Conservation (phyloP, 768 basidiomycete genomes). For the Tricholoma furcatifolium region DNA sequence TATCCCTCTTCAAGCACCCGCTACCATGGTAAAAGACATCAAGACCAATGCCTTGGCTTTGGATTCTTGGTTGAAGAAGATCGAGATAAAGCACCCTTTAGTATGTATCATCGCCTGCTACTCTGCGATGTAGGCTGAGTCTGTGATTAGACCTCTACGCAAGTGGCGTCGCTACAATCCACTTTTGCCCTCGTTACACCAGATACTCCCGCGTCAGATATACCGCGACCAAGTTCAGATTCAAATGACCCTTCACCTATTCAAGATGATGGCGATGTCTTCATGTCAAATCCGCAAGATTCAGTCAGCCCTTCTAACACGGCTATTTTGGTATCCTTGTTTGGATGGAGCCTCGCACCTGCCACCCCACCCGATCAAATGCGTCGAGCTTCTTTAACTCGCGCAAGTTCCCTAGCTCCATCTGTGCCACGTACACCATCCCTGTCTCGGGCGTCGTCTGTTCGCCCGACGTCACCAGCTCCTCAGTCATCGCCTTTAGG, state of each 20-base stretch:
- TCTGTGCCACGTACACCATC: conserved; percentile 35
- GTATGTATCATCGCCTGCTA: conserved; percentile 38
- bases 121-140: not conserved
- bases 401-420: conserved; percentile 28
- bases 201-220: conserved; percentile 26
- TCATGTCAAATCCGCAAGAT: conserved; percentile 15
- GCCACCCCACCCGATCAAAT: conserved; percentile 28
- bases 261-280: conserved; percentile 14
- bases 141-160: conserved; percentile 48
- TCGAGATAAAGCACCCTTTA: conserved; percentile 71
- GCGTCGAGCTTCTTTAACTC: conserved; percentile 30
- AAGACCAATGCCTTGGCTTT: conserved; percentile 53
- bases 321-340: conserved; percentile 44
- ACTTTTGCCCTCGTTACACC: conserved; percentile 37
- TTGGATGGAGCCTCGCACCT: conserved; percentile 50
- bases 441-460: conserved; percentile 35
- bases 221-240: not conserved
- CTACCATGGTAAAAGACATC: conserved; percentile 59
- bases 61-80: conserved; percentile 48
- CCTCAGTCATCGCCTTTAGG: conserved; percentile 14
- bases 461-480: conserved; percentile 17
- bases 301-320: conserved; percentile 32
- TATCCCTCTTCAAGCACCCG: conserved; percentile 67
- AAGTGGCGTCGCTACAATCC: conserved; percentile 51
- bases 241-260: not conserved